Percentiles rank a stretch among this genome's conserved stretches.
phyloP scores from a whole-genome alignment of 2,329 filamentous ascomycete species.

The Sordariomycetes sp. region DNA sequence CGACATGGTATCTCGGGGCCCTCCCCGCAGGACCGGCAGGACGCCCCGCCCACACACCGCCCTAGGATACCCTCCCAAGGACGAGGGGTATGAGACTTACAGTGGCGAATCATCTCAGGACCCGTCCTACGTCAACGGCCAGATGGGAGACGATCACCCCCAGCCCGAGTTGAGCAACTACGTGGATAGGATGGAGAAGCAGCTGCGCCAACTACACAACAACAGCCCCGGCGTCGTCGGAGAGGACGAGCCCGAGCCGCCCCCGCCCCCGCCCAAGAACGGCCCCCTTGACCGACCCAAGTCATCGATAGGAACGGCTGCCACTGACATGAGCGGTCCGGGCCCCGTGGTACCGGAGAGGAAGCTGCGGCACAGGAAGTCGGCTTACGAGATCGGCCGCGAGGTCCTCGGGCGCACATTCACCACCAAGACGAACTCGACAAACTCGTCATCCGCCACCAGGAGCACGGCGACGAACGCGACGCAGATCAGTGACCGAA shows the following conservation, averaged over 20 bases:
- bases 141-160: constrained; percentile 28
- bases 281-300: constrained; percentile 39
- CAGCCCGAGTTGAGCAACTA: constrained; percentile 72
- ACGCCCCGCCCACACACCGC: constrained; percentile 54
- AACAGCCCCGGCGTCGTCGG: constrained; percentile 31
- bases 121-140: constrained; percentile 24
- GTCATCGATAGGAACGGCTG: constrained; percentile 37
- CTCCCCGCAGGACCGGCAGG: constrained; percentile 12
- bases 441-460: constrained; percentile 61
- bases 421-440: constrained; percentile 78
- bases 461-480: constrained; percentile 62
- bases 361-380: constrained; percentile 52
- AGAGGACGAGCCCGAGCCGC: constrained; percentile 32
- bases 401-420: constrained; percentile 63
- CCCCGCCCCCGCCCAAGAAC: constrained; percentile 50
- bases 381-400: constrained; percentile 63
- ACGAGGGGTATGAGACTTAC: constrained; percentile 49
- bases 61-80: constrained; percentile 50
- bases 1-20: constrained; percentile 30
- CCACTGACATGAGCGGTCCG: constrained; percentile 8
- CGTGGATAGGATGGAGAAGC: constrained; percentile 81
- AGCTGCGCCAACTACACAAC: constrained; percentile 59
- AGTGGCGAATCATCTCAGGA: constrained; percentile 39
- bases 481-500: constrained; percentile 68
- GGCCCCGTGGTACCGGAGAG: constrained; percentile 16